Base-by-base conservation (phyloP, 1,139 yeast species). In the Scheffersomyces parashehatae region DNA sequence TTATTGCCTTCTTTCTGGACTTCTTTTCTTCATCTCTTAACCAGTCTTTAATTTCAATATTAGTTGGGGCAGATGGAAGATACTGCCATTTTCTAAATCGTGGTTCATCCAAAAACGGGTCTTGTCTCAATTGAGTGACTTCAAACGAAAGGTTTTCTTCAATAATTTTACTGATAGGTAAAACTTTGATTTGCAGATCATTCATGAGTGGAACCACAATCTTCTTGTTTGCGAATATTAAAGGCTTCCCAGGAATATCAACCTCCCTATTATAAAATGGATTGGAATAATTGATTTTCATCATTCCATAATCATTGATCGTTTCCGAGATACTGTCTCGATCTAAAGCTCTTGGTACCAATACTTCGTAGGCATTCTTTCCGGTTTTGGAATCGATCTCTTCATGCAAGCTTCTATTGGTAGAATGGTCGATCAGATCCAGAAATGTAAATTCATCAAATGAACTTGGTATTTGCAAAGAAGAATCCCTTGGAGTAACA, bases 201-300 rank as follows among this genome's bases (percentile, higher is more conserved):
- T 58, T 56, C 9, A 48, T 44, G 5, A 59, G 53, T 0, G 75
- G 73, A 2, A 83, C 62, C 1, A 58, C 66, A 48, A 83, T 82
- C 50, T 77, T 80, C 46, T 75, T 80, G 15, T 90, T 90, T 0
- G 91, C 90, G 63, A 82, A 83, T 2, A 79, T 62, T 46, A 83
- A 73, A 0, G 95, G 83, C 26, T 67, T 68, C 0, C 63, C 42
- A 1, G 85, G 83, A 4, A 79, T 67, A 50, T 86, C 88, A 1
- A 59, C 56, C 0, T 68, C 61, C 29, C 73, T 68, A 20, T 83
- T 76, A 54, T 80, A 90, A 51, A 66, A 81, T 0, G 97, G 96
- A 47, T 80, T 86, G 2, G 54, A 48, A 55, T 85, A 85, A 15
- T 81, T 74, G 9, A 80, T 65, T 48, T 76, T 70, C 1, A 85